Conservation (phyloP, 2,329 filamentous ascomycete species). For the Penicillium sp. region DNA sequence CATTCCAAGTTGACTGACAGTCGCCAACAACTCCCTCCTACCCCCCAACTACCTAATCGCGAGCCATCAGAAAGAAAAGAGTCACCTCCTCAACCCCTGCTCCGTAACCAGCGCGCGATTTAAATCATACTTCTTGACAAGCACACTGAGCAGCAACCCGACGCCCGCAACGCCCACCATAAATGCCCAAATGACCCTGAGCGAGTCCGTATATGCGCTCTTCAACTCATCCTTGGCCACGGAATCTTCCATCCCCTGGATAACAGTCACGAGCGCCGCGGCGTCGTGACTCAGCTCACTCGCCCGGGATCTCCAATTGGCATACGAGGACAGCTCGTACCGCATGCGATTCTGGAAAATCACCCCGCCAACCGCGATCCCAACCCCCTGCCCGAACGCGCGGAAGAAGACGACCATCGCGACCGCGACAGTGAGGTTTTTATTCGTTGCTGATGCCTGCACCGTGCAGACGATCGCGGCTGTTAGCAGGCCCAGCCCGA, state of each 20-base stretch:
- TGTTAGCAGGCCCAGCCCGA: conserved; percentile 34
- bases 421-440: conserved; percentile 12
- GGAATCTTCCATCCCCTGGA: conserved; percentile 1
- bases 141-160: conserved; percentile 5
- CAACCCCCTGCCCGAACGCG: conserved; percentile 14
- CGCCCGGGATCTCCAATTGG: background rate
- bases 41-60: too few relatives aligned
- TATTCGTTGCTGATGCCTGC: conserved; percentile 28
- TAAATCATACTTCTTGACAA: conserved; percentile 18
- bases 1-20: too few relatives aligned
- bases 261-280: conserved; percentile 16
- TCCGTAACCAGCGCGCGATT: conserved; percentile 8
- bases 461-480: conserved; percentile 36
- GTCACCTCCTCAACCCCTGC: background rate
- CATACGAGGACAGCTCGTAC: background rate
- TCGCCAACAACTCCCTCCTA: background rate
- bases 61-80: background rate
- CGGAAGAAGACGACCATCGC: conserved; percentile 19
- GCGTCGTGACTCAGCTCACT: conserved; percentile 8
- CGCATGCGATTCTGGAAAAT: conserved; percentile 18
- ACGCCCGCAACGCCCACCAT: conserved; percentile 14
- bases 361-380: conserved; percentile 16
- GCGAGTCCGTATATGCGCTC: conserved; percentile 14
- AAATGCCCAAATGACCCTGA: conserved; percentile 15
- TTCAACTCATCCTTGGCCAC: conserved; percentile 3